Conservation (phyloP, 2,329 filamentous ascomycete genomes). For the Claviceps capensis region DNA sequence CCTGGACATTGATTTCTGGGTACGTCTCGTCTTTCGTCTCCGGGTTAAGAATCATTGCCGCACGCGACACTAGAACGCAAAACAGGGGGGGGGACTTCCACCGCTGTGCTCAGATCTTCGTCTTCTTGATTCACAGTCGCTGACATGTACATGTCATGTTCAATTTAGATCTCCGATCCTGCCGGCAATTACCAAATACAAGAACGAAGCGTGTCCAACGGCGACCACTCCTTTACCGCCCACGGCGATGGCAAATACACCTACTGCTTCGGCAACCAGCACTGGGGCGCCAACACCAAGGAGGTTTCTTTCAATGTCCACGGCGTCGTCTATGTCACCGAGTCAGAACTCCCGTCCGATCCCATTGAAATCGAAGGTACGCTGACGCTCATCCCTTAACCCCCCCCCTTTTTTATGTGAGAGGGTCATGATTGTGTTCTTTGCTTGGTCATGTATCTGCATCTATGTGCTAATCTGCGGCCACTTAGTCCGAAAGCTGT, state of each 20-base stretch:
- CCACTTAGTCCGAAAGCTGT: conserved; percentile 58
- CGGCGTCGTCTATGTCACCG: conserved; percentile 92
- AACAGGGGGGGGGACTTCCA: neutral
- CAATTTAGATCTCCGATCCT: conserved; percentile 60
- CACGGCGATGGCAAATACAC: conserved; percentile 73
- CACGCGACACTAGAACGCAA: neutral
- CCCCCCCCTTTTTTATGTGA: neutral
- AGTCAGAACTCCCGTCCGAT: conserved; percentile 70
- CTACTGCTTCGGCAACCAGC: conserved; percentile 99
- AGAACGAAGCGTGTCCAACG: conserved; percentile 70
- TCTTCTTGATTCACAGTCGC: neutral
- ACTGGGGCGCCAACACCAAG: conserved; percentile 91
- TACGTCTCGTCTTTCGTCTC: conserved; percentile 30
- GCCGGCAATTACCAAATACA: conserved; percentile 61
- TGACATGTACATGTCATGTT: neutral
- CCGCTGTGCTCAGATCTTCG: neutral
- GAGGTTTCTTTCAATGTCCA: conserved; percentile 99
- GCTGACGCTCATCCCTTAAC: conserved; percentile 7
- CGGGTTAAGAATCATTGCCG: neutral
- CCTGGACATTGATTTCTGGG: conserved; percentile 96
- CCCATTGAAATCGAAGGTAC: conserved; percentile 82
- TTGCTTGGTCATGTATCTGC: no score
- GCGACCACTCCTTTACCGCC: conserved; percentile 86
- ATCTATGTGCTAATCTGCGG: conserved; percentile 4
- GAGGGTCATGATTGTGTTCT: no score